Evolutionary conservation across 352 stramenopile genomes (phyloP).

Genomic region (Lagenidium giganteum): DNA sequence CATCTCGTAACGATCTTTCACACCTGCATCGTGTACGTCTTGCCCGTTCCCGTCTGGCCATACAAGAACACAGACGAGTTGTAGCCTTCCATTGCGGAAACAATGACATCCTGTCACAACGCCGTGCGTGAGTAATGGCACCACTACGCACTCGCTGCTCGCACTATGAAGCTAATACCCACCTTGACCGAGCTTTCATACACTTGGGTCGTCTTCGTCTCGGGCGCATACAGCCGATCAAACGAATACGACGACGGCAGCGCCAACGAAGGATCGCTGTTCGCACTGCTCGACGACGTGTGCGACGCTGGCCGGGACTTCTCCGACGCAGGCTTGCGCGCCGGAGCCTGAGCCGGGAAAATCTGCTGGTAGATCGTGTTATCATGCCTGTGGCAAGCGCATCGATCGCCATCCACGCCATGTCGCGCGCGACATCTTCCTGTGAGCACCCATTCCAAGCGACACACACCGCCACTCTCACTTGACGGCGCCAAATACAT

Average conservation of each 20-base stretch:
- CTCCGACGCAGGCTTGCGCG: slow-evolving; percentile 15
- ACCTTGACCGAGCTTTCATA: slow-evolving; percentile 78
- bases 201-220: slow-evolving; percentile 49
- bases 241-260: slow-evolving; percentile 66
- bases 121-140: no score
- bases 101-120: slow-evolving; percentile 48
- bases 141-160: no score
- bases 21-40: slow-evolving; percentile 71
- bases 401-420: background rate
- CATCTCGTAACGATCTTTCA: no score
- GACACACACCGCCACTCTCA: no score
- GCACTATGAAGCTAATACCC: no score
- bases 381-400: slow-evolving; percentile 36
- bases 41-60: slow-evolving; percentile 76
- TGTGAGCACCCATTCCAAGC: no score
- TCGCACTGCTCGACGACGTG: background rate
- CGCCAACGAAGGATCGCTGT: slow-evolving; percentile 1
- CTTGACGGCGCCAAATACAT: no score
- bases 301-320: slow-evolving; percentile 26
- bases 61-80: slow-evolving; percentile 83
- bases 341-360: slow-evolving; percentile 41
- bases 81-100: slow-evolving; percentile 53
- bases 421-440: no score
- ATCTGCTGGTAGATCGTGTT: slow-evolving; percentile 81
- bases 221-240: slow-evolving; percentile 72